Evolutionary conservation across 1,284 basidiomycete species (phyloP).

Genomic region (Pulveroboletus sp.): DNA sequence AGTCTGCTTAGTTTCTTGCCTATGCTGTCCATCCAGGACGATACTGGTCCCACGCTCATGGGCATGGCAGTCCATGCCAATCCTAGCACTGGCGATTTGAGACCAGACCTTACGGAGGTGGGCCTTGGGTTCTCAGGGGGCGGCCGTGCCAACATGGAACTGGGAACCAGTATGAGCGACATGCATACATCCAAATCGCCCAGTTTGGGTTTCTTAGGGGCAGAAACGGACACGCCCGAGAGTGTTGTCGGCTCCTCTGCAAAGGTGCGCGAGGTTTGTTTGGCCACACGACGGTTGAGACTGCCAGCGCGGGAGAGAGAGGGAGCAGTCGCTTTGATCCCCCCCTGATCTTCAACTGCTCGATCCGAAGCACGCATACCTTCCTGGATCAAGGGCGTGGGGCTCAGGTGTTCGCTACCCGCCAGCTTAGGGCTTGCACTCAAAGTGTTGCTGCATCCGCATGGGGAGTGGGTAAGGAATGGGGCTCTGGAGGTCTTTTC

Average conservation of each 20-base stretch:
- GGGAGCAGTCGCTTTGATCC: neutral
- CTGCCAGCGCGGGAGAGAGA: conserved; percentile 19
- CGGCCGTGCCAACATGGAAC: conserved; percentile 4
- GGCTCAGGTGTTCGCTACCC: conserved; percentile 8
- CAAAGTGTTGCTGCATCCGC: conserved; percentile 3
- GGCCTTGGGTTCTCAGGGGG: neutral
- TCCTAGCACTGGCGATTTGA: neutral
- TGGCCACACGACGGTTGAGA: conserved; percentile 16
- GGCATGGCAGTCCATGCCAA: conserved; percentile 23
- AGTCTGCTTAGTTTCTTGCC: conserved; percentile 61
- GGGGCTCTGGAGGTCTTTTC: neutral
- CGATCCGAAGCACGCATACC: neutral
- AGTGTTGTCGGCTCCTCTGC: neutral
- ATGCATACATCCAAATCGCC: conserved; percentile 7
- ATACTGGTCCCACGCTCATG: conserved; percentile 12
- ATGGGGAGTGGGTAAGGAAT: conserved; percentile 1
- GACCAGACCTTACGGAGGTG: neutral
- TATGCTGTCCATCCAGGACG: conserved; percentile 49
- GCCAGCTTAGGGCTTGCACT: conserved; percentile 8
- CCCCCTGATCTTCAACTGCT: neutral
- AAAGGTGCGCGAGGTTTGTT: conserved; percentile 7
- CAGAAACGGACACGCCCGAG: neutral
- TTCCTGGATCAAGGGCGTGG: conserved; percentile 20
- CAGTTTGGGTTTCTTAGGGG: neutral
- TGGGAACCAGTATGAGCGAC: conserved; percentile 8